These are phyloP conservation scores for Gracilaria domingensis DNA, from an alignment of 23 red algal genomes.

Conservation along the genomic window DNA sequence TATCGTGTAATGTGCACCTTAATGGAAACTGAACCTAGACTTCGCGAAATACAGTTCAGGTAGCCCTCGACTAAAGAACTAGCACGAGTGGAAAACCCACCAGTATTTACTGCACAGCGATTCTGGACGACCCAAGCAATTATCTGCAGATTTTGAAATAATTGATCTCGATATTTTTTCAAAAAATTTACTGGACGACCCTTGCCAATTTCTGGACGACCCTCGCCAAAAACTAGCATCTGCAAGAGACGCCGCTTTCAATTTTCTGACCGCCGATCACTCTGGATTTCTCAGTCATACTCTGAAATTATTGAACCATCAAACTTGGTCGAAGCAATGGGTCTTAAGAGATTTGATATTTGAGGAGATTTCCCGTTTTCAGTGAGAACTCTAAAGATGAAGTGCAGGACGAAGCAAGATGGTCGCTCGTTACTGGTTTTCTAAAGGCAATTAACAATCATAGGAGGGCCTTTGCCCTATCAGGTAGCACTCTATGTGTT, in stretches of 20 bases:
- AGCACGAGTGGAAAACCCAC: too few species aligned
- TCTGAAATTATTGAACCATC: not conserved
- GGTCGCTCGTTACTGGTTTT: slow-evolving; percentile 4
- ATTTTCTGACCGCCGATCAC: slow-evolving; percentile 1
- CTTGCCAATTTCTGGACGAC: too few species aligned
- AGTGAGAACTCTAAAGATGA: not conserved
- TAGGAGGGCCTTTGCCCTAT: not conserved
- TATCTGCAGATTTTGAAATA: too few species aligned
- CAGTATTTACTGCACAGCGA: too few species aligned
- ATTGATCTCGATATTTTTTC: too few species aligned
- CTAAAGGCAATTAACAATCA: not conserved
- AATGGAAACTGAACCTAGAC: too few species aligned
- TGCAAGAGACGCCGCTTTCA: not conserved
- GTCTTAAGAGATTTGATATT: not conserved
- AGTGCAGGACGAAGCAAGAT: slow-evolving; percentile 20
- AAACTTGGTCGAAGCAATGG: not conserved
- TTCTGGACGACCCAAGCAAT: too few species aligned
- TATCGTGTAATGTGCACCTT: too few species aligned
- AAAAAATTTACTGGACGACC: too few species aligned
- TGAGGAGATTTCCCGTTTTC: not conserved
- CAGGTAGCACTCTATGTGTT: not conserved
- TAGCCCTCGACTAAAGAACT: too few species aligned
- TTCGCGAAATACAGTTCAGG: too few species aligned
- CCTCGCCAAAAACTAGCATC: too few species aligned
- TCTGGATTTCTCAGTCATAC: not conserved